phyloP scores from a whole-genome alignment of 352 stramenopile species.

The Pythium rhizo-oryzae region DNA sequence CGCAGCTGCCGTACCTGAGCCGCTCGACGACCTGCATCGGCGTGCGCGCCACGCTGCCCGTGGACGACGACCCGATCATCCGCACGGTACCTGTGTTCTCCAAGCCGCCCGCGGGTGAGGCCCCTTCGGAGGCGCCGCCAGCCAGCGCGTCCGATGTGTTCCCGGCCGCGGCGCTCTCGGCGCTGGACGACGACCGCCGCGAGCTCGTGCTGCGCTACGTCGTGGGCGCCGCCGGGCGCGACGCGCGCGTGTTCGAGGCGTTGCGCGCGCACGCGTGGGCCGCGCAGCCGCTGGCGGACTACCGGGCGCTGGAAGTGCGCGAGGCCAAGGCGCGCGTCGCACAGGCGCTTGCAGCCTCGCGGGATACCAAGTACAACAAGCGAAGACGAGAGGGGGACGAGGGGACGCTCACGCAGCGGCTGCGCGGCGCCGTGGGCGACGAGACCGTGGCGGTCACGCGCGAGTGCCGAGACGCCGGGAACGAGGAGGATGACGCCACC shows the following conservation, averaged over 20 bases:
- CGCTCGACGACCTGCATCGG: constrained; percentile 74
- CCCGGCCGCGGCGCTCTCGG: constrained; percentile 46
- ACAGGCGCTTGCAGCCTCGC: constrained; percentile 23
- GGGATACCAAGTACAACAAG: constrained; percentile 16
- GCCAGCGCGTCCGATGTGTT: constrained; percentile 32
- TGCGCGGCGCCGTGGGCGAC: background rate
- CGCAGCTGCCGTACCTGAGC: constrained; percentile 43
- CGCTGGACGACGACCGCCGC: constrained; percentile 63
- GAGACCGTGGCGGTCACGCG: background rate
- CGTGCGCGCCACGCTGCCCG: constrained; percentile 45
- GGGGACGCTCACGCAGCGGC: background rate
- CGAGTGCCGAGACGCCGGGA: background rate
- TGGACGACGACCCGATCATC: constrained; percentile 84
- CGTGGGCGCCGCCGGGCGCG: constrained; percentile 36
- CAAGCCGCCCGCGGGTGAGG: constrained; percentile 30
- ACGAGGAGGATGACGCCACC: background rate
- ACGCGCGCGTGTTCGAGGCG: constrained; percentile 47
- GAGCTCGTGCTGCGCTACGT: constrained; percentile 72
- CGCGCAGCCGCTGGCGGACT: constrained; percentile 63
- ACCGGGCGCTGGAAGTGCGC: constrained; percentile 44
- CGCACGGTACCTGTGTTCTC: constrained; percentile 68
- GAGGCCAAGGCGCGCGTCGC: constrained; percentile 16
- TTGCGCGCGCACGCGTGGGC: constrained; percentile 50
- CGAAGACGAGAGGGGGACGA: background rate
- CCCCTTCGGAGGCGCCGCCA: constrained; percentile 38